Base-by-base conservation (phyloP, 1,139 yeast species). In the Kurtzmaniella quercitrusa region DNA sequence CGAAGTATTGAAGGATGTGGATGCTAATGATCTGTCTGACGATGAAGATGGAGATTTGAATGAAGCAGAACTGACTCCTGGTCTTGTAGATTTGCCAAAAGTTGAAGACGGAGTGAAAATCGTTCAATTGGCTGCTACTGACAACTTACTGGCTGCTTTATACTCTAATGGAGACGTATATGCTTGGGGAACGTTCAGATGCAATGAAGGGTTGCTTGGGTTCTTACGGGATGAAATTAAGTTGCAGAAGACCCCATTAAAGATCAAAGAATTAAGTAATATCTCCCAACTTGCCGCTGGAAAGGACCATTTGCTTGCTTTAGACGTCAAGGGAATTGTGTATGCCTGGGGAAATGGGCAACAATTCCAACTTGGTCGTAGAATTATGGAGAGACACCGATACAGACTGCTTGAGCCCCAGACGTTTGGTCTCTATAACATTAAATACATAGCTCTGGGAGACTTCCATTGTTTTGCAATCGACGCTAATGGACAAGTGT, bases 341-440 rank as follows among this genome's bases (percentile, higher is more conserved):
- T 89, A 77, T 58, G 91, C 98, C 0, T 94, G 98, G 98, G 99
- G 98, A 52, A 88, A 89, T 60, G 96, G 97, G 15, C 95, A 90
- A 55, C 95, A 88, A 57, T 82, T 73, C 63, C 98, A 93, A 68
- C 73, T 93, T 49, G 98, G 98, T 15, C 79, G 96, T 56, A 82
- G 83, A 54, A 77, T 87, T 16, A 59, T 85, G 57, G 95, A 87
- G 55, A 81, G 95, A 64, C 87, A 84, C 51, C 75, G 88, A 57
- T 71, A 77, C 56, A 75, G 79, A 49, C 78, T 87, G 2, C 70
- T 87, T 43, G 90, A 83, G 49, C 90, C 91, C 19, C 81, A 89
- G 55, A 85, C 85, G 48, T 82, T 87, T 58, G 91, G 91, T 1
- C 69, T 93, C 48, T 85, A 80, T 55, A 81, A 87, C 52, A 79